A percentile compares a stretch with the other conserved stretches of the same genome.
Evolutionary conservation across 345 rosid genomes (phyloP).

Genomic region (Odontarrhena argentea): DNA sequence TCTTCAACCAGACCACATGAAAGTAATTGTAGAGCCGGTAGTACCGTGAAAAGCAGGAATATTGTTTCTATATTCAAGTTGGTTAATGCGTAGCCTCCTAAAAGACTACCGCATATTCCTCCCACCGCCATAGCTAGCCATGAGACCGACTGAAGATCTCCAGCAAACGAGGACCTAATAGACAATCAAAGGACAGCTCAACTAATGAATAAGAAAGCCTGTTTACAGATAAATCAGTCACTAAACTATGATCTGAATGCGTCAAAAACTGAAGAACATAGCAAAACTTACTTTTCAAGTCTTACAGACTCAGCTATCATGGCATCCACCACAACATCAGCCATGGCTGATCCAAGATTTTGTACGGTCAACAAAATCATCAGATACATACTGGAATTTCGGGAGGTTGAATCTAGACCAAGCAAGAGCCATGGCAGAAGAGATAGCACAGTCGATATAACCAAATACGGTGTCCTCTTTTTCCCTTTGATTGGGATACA

Average conservation of each 20-base stretch:
- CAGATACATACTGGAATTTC: conserved; percentile 67
- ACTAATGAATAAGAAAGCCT: not conserved
- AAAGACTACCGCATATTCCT: conserved; percentile 85
- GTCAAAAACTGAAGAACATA: conserved; percentile 2
- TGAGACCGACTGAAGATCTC: conserved; percentile 91
- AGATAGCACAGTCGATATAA: conserved; percentile 73
- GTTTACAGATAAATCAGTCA: not conserved
- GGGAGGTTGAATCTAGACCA: conserved; percentile 53
- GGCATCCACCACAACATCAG: conserved; percentile 95
- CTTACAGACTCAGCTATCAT: conserved; percentile 97
- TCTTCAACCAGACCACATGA: conserved; percentile 82
- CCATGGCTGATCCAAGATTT: conserved; percentile 94
- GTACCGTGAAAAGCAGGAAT: conserved; percentile 73
- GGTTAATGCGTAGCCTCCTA: conserved; percentile 81
- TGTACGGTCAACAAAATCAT: conserved; percentile 73
- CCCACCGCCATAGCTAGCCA: conserved; percentile 96
- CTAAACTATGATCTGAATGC: not conserved
- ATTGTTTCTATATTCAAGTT: conserved; percentile 68
- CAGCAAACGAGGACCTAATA: conserved; percentile 85
- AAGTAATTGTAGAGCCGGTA: conserved; percentile 72
- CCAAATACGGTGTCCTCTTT: conserved; percentile 84
- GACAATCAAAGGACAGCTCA: conserved; percentile 1
- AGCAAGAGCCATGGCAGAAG: conserved; percentile 89
- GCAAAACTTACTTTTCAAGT: conserved; percentile 56
- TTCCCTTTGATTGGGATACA: conserved; percentile 86